phyloP scores from a whole-genome alignment of 1,139 yeast species.

The Kurtzmaniella natalensis region DNA sequence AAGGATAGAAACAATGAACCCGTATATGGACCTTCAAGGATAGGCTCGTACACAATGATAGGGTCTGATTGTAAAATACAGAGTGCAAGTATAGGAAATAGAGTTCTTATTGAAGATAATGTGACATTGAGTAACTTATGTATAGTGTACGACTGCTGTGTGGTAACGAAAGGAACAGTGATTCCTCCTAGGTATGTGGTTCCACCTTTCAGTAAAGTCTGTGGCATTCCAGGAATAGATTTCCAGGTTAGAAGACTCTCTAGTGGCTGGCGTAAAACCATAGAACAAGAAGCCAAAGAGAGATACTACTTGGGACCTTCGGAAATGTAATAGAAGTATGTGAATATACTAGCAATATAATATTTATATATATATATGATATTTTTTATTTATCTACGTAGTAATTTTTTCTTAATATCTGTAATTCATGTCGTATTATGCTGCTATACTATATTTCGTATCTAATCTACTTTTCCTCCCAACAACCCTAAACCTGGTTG shows the following conservation, averaged over 20 bases:
- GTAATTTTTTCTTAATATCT: no score
- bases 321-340: no score
- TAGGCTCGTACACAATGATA: conserved; percentile 58
- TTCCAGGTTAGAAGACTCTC: conserved; percentile 30
- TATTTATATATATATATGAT: no score
- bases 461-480: conserved; percentile 21
- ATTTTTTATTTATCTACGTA: no score
- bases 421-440: no score
- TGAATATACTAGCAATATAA: no score
- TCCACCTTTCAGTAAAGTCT: conserved; percentile 57
- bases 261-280: conserved; percentile 36
- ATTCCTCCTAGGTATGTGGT: conserved; percentile 55
- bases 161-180: conserved; percentile 42
- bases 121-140: conserved; percentile 39
- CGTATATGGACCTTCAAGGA: conserved; percentile 30
- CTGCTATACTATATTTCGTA: not conserved
- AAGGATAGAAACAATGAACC: conserved; percentile 9
- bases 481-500: conserved; percentile 15
- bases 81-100: conserved; percentile 51
- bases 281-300: conserved; percentile 39
- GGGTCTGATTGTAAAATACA: conserved; percentile 40
- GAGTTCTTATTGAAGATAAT: conserved; percentile 48
- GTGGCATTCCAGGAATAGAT: conserved; percentile 31
- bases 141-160: conserved; percentile 61
- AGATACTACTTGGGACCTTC: conserved; percentile 25